Evolutionary conservation across 305 asterid species (phyloP), one percentile per base, ranked within the genome.

Genomic region (Fraxinus sp.): DNA sequence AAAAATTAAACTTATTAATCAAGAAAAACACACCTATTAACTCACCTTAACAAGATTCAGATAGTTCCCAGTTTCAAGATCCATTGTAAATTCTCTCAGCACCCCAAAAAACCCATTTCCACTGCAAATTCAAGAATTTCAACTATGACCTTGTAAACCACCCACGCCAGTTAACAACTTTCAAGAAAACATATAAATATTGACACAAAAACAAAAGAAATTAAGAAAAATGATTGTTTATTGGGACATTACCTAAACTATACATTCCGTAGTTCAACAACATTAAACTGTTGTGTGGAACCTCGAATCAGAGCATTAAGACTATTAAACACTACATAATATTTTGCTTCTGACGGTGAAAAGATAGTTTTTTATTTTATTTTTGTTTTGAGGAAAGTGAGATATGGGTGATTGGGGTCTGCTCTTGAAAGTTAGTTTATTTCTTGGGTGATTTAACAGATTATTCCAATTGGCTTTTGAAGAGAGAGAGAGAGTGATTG

Each of bases 11-110:
- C 43, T 16, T 71, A 71, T 16, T 71, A 71, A 71, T 71, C 46
- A 33, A 71, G 46, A 30, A 71, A 71, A 13, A 71, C 43, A 71
- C 77, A 16, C 43, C 4, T 32, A 71, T 32, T 16, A 66, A 73
- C 86, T 85, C 88, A 96, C 98, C 97, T 94, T 92, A 2, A 89
- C 81, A 83, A 75, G 93, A 91, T 91, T 91, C 83, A 86, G 96
- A 73, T 30, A 78, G 78, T 75, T 18, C 92, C 98, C 94, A 76
- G 82, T 82, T 87, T 93, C 99, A 83, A 89, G 93, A 96, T 96
- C 99, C 99, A 96, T 92, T 64, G 79, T 1, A 75, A 83, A 77
- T 39, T 85, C 88, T 78, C 87, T 92, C 90, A 94, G 79, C 81
- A 82, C 73, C 81, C 83, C 81, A 86, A 89, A 68, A 78, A 84